phyloP scores from a whole-genome alignment of 805 yeast species.

The Torulaspora gathmanii region DNA sequence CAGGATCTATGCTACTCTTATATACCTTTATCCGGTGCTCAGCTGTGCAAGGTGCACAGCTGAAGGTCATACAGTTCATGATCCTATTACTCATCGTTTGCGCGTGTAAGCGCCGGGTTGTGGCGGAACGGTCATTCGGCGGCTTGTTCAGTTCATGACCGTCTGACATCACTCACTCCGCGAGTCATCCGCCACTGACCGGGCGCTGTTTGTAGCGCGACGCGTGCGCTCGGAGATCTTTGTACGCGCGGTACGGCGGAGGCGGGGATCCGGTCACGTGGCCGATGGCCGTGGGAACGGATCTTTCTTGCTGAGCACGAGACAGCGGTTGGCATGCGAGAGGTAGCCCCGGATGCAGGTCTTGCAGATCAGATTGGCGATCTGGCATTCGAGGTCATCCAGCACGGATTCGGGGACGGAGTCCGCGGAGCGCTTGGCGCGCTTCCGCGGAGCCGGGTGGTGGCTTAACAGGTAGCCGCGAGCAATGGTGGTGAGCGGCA shows the following conservation, averaged over 20 bases:
- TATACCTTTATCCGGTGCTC: neutral
- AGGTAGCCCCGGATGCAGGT: constrained; percentile 73
- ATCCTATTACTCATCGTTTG: constrained; percentile 1
- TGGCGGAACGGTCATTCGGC: neutral
- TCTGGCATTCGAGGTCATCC: constrained; percentile 62
- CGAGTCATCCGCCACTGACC: neutral
- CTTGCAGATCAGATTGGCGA: constrained; percentile 60
- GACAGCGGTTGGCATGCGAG: constrained; percentile 66
- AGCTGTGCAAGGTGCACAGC: neutral
- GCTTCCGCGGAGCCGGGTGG: neutral
- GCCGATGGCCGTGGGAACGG: constrained; percentile 53
- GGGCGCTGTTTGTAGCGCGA: neutral
- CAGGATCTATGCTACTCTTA: neutral
- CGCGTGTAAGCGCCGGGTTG: no score
- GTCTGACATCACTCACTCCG: neutral
- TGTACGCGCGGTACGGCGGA: neutral
- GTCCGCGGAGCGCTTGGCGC: neutral
- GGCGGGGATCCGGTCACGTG: constrained; percentile 14
- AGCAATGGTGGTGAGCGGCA: constrained; percentile 16
- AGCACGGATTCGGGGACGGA: constrained; percentile 13
- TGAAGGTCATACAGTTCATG: neutral
- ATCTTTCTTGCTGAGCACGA: constrained; percentile 68
- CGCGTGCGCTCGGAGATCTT: neutral
- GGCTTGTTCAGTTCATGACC: neutral
- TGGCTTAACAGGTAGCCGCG: constrained; percentile 8